These are phyloP conservation scores for Fragilaria radians DNA, from an alignment of 108 stramenopile genomes.

Conservation along the genomic window DNA sequence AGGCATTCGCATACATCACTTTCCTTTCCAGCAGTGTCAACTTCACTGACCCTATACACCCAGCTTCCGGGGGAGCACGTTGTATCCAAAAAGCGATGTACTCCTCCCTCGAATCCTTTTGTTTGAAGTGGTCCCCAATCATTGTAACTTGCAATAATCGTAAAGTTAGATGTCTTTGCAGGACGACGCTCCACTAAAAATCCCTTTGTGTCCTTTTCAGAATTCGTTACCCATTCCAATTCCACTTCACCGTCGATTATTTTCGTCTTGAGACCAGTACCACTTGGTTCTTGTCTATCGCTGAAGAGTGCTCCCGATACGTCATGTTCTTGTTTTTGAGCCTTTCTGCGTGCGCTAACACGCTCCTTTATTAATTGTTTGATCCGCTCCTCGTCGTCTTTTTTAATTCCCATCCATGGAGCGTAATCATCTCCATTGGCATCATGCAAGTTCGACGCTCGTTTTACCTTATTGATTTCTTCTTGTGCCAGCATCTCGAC, in stretches of 20 bases:
- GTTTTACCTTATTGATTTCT: conserved; percentile 53
- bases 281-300: conserved; percentile 77
- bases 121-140: conserved; percentile 67
- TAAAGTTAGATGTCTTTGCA: conserved; percentile 72
- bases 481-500: conserved; percentile 52
- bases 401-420: conserved; percentile 82
- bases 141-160: conserved; percentile 55
- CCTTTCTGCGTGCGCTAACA: conserved; percentile 62
- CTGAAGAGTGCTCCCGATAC: conserved; percentile 58
- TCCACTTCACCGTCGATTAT: conserved; percentile 77
- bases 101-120: conserved; percentile 67
- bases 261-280: conserved; percentile 64
- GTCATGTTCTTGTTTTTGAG: conserved; percentile 44
- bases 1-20: conserved; percentile 79
- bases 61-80: conserved; percentile 66
- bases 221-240: conserved; percentile 72
- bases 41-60: conserved; percentile 84
- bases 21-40: conserved; percentile 50
- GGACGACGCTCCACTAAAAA: conserved; percentile 77
- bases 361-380: conserved; percentile 55
- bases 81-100: conserved; percentile 64
- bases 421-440: conserved; percentile 79
- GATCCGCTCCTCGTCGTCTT: conserved; percentile 59
- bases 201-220: conserved; percentile 66
- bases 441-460: conserved; percentile 65